Conservation (phyloP, 2,329 filamentous ascomycete species). For the Colletotrichum lentis region DNA sequence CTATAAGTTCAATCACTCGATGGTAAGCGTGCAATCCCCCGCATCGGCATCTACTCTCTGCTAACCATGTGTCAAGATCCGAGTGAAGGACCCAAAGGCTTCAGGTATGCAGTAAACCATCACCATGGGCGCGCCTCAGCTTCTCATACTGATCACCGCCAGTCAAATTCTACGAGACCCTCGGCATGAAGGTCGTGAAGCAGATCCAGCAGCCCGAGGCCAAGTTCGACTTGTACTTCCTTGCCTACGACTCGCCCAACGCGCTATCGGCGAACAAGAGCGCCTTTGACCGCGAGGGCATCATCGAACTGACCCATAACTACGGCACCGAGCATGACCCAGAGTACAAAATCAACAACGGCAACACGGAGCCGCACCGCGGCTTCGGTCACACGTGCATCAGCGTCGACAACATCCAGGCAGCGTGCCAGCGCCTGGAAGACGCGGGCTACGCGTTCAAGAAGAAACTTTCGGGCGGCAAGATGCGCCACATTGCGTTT, state of each 20-base stretch:
- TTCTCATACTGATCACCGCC: conserved; percentile 34
- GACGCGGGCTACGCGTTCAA: conserved; percentile 93
- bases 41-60: background rate
- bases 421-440: conserved; percentile 87
- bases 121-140: background rate
- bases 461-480: conserved; percentile 90
- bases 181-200: conserved; percentile 85
- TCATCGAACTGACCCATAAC: conserved; percentile 85
- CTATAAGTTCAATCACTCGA: conserved; percentile 90
- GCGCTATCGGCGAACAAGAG: conserved; percentile 78
- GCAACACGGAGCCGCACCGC: conserved; percentile 87
- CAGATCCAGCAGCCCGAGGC: conserved; percentile 83
- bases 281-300: conserved; percentile 82
- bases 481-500: conserved; percentile 89
- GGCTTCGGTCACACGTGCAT: conserved; percentile 90
- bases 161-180: conserved; percentile 93
- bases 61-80: conserved; percentile 67
- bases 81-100: conserved; percentile 91
- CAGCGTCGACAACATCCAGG: conserved; percentile 83
- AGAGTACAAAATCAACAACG: conserved; percentile 82
- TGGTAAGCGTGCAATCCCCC: conserved; percentile 59
- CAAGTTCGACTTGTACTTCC: conserved; percentile 96
- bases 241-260: conserved; percentile 82
- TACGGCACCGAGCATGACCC: conserved; percentile 90
- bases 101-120: conserved; percentile 60